Evolutionary conservation across 2,329 filamentous ascomycete species (phyloP).

Genomic region (Claviceps sp.): DNA sequence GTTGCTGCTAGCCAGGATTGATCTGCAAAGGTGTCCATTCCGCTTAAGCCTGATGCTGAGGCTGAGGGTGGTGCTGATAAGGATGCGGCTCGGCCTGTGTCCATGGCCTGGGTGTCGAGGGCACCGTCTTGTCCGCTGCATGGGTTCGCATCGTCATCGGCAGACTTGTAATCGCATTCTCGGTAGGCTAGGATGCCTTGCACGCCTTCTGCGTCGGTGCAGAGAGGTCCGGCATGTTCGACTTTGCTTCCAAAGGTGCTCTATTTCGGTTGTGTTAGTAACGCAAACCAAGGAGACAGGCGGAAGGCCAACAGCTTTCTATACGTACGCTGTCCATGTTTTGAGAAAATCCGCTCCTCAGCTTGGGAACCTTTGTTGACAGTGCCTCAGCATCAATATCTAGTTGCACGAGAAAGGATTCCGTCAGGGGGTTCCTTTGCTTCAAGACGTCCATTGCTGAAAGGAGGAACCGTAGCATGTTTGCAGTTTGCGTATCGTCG

Average conservation of each 20-base stretch:
- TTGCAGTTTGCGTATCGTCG: constrained; percentile 62
- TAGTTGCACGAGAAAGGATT: constrained; percentile 86
- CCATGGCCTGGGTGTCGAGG: constrained; percentile 18
- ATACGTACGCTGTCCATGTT: constrained; percentile 36
- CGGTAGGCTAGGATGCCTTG: constrained; percentile 31
- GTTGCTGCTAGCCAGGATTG: too few relatives aligned
- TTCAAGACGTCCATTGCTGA: constrained; percentile 85
- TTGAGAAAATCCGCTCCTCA: constrained; percentile 41
- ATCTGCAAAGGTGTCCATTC: too few relatives aligned
- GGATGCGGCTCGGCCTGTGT: background rate
- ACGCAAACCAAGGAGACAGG: background rate
- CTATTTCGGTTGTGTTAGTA: background rate
- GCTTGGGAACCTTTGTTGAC: constrained; percentile 45
- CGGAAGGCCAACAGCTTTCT: background rate
- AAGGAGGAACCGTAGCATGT: constrained; percentile 81
- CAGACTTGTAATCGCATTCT: constrained; percentile 28
- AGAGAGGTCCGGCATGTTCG: constrained; percentile 11
- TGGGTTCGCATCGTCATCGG: constrained; percentile 27
- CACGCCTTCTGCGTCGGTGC: constrained; percentile 23
- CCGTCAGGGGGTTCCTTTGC: constrained; percentile 75
- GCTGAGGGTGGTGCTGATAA: background rate
- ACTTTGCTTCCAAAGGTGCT: constrained; percentile 1
- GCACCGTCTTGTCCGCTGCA: constrained; percentile 26
- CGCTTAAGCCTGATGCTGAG: background rate
- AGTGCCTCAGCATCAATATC: constrained; percentile 80